Evolutionary conservation across 108 stramenopile species (phyloP), one percentile per base, ranked within the genome.

Genomic region (Nannochloropsis salina): DNA sequence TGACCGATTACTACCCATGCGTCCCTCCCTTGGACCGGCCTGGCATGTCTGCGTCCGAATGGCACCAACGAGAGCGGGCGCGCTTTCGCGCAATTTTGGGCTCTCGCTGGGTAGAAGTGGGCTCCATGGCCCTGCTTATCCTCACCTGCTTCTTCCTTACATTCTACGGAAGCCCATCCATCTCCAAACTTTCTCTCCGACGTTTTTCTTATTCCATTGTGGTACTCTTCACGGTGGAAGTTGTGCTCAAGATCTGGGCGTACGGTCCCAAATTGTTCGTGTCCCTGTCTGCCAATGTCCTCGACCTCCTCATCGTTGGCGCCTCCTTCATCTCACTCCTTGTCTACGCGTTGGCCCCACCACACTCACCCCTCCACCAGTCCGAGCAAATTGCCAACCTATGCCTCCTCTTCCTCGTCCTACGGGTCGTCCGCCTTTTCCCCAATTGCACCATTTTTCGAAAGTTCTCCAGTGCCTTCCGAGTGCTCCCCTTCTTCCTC

Each of bases 51-150:
- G 61, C 61, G 4, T 74, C 61, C 8, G 61, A 74, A 8, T 74
- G 61, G 61, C 61, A 74, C 61, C 61, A 74, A n/a, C 61, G 61
- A n/a, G 61, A 74, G n/a, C 61, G 61, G n/a, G 61, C 61, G n/a
- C 61, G 61, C 20, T 74, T 74, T n/a, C 61, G 61, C 6, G 61
- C 61, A 6, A 74, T 74, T 74, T n/a, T 74, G 20, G n/a, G 61
- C 8, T 74, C 61, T n/a, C 61, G 61, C 15, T 74, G 61, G 61
- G 61, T n/a, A 1, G 61, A 74, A 6, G 61, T 74, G 8, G 61
- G 61, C 20, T 74, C 61, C 4, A 74, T 74, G 61, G n/a, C 61
- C 61, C n/a, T 74, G 61, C 8, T 74, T 4, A n/a, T 74, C 20
- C 61, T 74, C 20, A 74, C 61, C n/a, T 74, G 61, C n/a, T 74